Conservation (phyloP, 345 rosid genomes). For the Euphorbia lathyris region DNA sequence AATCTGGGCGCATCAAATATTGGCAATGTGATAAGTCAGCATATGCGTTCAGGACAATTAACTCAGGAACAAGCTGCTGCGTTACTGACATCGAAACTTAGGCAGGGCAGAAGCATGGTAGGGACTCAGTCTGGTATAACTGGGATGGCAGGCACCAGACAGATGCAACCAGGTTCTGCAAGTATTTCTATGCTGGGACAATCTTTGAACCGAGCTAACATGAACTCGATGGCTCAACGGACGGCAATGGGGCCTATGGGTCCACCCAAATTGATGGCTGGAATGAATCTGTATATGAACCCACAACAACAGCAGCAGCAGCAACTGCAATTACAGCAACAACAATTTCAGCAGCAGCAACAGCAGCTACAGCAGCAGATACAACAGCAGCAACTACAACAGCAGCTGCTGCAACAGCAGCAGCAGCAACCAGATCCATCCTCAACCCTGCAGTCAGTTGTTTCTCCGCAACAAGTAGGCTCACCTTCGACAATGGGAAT, state of each 20-base stretch:
- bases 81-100: slow-evolving; percentile 32
- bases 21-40: slow-evolving; percentile 55
- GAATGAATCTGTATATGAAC: slow-evolving; percentile 61
- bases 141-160: slow-evolving; percentile 65
- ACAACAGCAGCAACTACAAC: slow-evolving; percentile 21
- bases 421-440: slow-evolving; percentile 45
- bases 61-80: slow-evolving; percentile 35
- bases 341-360: slow-evolving; percentile 26
- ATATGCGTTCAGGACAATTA: slow-evolving; percentile 45
- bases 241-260: slow-evolving; percentile 70
- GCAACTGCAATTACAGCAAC: slow-evolving; percentile 5
- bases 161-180: slow-evolving; percentile 58
- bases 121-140: slow-evolving; percentile 63
- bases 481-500: slow-evolving; percentile 73
- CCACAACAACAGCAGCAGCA: slow-evolving; percentile 44
- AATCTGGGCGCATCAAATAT: slow-evolving; percentile 47
- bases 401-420: slow-evolving; percentile 25
- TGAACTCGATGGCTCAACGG: slow-evolving; percentile 51
- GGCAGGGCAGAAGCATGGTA: slow-evolving; percentile 35
- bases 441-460: slow-evolving; percentile 68
- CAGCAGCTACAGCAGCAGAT: slow-evolving; percentile 40
- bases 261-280: slow-evolving; percentile 76
- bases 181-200: slow-evolving; percentile 60
- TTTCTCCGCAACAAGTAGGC: slow-evolving; percentile 73
- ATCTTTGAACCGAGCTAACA: slow-evolving; percentile 54